Base-by-base conservation (phyloP, 306 rosid species). In the Vigna reflexopilosa region DNA sequence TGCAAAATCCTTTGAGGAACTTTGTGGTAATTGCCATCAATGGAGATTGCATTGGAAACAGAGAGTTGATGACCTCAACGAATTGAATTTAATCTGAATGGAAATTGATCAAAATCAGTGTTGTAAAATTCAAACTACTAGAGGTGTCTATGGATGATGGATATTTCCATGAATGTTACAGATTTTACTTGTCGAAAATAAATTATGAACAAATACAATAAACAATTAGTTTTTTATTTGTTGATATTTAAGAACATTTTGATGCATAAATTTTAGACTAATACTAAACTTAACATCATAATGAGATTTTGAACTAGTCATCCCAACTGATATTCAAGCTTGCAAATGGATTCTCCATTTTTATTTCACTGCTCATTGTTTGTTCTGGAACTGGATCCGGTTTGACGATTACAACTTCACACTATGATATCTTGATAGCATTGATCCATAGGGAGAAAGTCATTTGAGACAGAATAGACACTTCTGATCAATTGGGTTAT, bases 401-500 rank as follows among this genome's bases (percentile, higher is more conserved):
- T 48, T 56, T 47, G 70, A 38, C 70, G 48, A 26, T 26, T 26
- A 26, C 28, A 26, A 22, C 74, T 13, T 40, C 20, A 15, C 22
- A 65, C 72, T 63, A 72, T 56, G 7, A 0, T 22, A 22, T 56
- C 16, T 56, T 10, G 38, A 58, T 26, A 26, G 65, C 38, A 58
- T 58, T 58, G 38, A 57, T 6, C 36, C 38, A 24, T 26, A 5
- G n/a, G 64, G 38, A 26, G 38, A 58, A 38, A 22, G 36, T 57
- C 34, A 24, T 7, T 24, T 57, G 14, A 12, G 64, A 24, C 24
- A 24, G 64, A 26, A 13, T 58, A 58, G 8, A 3, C 65, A 58
- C 38, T 59, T 59, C 14, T 59, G 66, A 59, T 50, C 24, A 61
- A 61, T 50, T 48, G 55, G 49, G 28, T 75, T 5, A 17, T 57